Percentiles rank a stretch among this genome's conserved stretches.
These are phyloP conservation scores for Macadamia integrifolia DNA, from an alignment of 164 flowering plant genomes.

Conservation along the genomic window DNA sequence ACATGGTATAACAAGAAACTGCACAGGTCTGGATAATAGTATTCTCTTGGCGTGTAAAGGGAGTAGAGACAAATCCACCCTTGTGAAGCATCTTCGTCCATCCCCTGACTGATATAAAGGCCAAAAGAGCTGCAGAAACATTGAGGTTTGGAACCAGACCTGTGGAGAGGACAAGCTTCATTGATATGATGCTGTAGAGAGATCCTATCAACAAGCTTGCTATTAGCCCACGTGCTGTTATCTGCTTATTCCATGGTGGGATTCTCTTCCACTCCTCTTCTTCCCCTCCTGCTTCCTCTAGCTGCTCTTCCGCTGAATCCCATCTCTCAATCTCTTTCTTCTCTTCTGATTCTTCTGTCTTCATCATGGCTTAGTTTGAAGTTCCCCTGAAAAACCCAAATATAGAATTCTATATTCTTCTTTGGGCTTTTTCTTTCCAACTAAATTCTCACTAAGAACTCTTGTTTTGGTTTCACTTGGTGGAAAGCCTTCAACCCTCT, in stretches of 20 bases:
- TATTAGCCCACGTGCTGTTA: slow-evolving; percentile 62
- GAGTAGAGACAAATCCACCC: slow-evolving; percentile 42
- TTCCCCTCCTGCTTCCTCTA: slow-evolving; percentile 9
- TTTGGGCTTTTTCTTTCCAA: too few species aligned
- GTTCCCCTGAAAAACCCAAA: too few species aligned
- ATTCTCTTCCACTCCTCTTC: slow-evolving; percentile 17
- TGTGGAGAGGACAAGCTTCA: slow-evolving; percentile 83
- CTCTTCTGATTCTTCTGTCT: slow-evolving; percentile 20
- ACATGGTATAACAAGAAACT: slow-evolving; percentile 84
- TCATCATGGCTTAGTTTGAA: slow-evolving; percentile 11
- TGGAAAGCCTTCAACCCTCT: too few species aligned
- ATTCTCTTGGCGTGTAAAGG: slow-evolving; percentile 87
- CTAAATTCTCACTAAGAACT: too few species aligned
- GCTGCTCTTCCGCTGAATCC: slow-evolving; percentile 17
- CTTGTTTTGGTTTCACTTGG: too few species aligned
- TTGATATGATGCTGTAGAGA: slow-evolving; percentile 66
- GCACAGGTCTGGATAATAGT: slow-evolving; percentile 90
- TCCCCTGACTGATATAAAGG: slow-evolving; percentile 53
- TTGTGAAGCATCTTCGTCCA: slow-evolving; percentile 68
- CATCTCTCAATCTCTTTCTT: slow-evolving; percentile 21
- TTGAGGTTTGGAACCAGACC: slow-evolving; percentile 81
- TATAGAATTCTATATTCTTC: too few species aligned
- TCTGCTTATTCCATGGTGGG: slow-evolving; percentile 74
- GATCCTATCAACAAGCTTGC: slow-evolving; percentile 66
- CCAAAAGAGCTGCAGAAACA: slow-evolving; percentile 89